These are phyloP conservation scores for Hypomyces rosellus DNA, from an alignment of 2,329 filamentous ascomycete species.

Conservation along the genomic window DNA sequence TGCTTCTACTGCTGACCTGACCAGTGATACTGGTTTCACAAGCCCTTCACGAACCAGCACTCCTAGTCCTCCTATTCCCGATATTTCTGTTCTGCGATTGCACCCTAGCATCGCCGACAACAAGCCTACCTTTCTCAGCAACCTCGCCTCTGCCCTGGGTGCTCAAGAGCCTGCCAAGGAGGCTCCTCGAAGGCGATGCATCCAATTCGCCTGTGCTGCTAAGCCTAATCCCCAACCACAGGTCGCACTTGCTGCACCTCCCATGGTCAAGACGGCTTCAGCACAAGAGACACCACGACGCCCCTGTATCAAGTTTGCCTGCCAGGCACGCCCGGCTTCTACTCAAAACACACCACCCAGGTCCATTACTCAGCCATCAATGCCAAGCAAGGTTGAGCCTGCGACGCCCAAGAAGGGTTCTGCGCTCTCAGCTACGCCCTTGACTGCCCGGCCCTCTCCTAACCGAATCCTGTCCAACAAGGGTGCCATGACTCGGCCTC, in stretches of 20 bases:
- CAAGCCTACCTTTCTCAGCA: constrained; percentile 21
- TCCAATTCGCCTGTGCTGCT: constrained; percentile 81
- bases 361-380: constrained; percentile 10
- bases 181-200: constrained; percentile 68
- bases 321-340: constrained; percentile 47
- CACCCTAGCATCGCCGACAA: constrained; percentile 24
- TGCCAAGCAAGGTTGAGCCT: constrained; percentile 13
- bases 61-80: constrained; percentile 76
- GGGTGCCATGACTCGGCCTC: constrained; percentile 26
- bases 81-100: constrained; percentile 43
- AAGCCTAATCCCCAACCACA: constrained; percentile 48
- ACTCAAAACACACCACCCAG: constrained; percentile 34
- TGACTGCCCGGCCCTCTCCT: constrained; percentile 18
- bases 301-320: constrained; percentile 70
- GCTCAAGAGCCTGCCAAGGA: constrained; percentile 36
- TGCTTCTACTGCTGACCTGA: constrained; percentile 81
- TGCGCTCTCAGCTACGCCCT: constrained; percentile 15
- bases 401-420: constrained; percentile 27
- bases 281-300: constrained; percentile 42
- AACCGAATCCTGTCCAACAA: constrained; percentile 17
- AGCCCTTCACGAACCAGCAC: constrained; percentile 84
- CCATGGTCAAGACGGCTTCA: constrained; percentile 27
- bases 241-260: constrained; percentile 25
- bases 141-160: constrained; percentile 16
- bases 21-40: constrained; percentile 88